Conservation (phyloP, 1,284 basidiomycete species). For the Marasmius tenuissimus region DNA sequence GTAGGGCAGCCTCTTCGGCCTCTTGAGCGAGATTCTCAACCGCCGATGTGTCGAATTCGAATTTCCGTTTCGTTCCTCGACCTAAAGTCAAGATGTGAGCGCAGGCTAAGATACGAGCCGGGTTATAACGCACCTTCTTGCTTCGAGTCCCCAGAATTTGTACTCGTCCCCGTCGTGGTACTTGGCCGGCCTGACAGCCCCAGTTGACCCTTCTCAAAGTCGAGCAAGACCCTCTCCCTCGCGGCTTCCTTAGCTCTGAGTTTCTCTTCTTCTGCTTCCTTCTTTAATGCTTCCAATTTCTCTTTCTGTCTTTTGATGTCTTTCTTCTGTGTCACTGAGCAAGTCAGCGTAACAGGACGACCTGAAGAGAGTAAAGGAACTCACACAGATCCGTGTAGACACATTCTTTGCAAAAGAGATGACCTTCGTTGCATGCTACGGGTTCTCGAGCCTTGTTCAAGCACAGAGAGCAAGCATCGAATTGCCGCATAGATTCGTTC, state of each 20-base stretch:
- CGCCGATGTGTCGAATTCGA: slow-evolving; percentile 69
- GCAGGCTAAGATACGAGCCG: neutral
- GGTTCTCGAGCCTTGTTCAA: slow-evolving; percentile 79
- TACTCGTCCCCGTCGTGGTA: slow-evolving; percentile 25
- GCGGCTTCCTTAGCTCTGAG: slow-evolving; percentile 67
- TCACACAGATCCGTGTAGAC: slow-evolving; percentile 73
- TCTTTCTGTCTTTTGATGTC: slow-evolving; percentile 86
- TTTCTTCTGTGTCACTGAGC: slow-evolving; percentile 80
- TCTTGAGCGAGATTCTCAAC: slow-evolving; percentile 73
- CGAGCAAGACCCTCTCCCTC: slow-evolving; percentile 78
- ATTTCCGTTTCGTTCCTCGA: slow-evolving; percentile 70
- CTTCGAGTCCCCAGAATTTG: slow-evolving; percentile 9
- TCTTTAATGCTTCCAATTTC: slow-evolving; percentile 69
- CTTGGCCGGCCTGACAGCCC: slow-evolving; percentile 53
- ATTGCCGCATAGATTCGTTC: slow-evolving; percentile 86
- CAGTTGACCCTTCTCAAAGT: slow-evolving; percentile 85
- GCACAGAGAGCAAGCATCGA: slow-evolving; percentile 87
- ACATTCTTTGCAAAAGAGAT: slow-evolving; percentile 91
- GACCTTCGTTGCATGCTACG: slow-evolving; percentile 80
- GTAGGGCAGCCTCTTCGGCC: slow-evolving; percentile 83
- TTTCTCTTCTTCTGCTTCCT: slow-evolving; percentile 75
- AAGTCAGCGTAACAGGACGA: slow-evolving; percentile 14
- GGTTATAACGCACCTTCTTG: slow-evolving; percentile 32
- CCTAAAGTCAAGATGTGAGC: slow-evolving; percentile 32
- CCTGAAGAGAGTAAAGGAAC: slow-evolving; percentile 20